Base-by-base conservation (phyloP, 192 early-diverging fungal genomes). In the Coemansia asiatica region DNA sequence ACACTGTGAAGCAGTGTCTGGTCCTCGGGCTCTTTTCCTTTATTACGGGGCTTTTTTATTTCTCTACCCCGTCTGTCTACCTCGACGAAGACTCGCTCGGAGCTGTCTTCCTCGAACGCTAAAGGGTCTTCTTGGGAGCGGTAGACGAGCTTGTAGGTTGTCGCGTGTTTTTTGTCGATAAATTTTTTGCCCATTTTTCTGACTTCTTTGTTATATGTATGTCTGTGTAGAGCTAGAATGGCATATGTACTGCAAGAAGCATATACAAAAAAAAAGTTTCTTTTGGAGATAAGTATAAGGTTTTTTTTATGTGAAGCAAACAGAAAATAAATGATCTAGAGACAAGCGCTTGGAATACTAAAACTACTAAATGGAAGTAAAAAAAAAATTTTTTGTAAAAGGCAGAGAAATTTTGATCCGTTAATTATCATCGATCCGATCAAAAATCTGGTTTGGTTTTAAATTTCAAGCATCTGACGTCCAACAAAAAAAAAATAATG, bases 51-150 rank as follows among this genome's bases (percentile, higher is more conserved):
- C 26, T 28, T 44, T 12, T 13, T 6, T 18, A 44, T 44, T 18
- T 56, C 36, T 2, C 29, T 29, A 10, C 33, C 59, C 22, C 27
- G 29, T 28, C 47, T 33, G 58, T 64, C 35, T 22, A 92, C 84
- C 58, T 92, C 87, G 46, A 90, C 86, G 31, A 99, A 84, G 8
- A 99, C 95, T 61, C 87, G 85, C 48, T 87, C 82, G 4, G 90
- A 87, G 9, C 90, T 85, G 19, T 87, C 87, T 23, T 89, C 85
- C 68, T 97, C 94, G 26, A 90, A 90, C 47, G 94, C 87, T 54
- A 89, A 83, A 38, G 95, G 94, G 79, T 99, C 97, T 60, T 92
- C 85, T 78, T 97, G 95, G 19, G 97, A 97, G 69, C 97, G 88
- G 81, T 97, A 94, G 23, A 97, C 91, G 28, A 99, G 83, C 77